Base-by-base conservation (phyloP, 495 filamentous ascomycete species). In the Clavariopsis aquatica region DNA sequence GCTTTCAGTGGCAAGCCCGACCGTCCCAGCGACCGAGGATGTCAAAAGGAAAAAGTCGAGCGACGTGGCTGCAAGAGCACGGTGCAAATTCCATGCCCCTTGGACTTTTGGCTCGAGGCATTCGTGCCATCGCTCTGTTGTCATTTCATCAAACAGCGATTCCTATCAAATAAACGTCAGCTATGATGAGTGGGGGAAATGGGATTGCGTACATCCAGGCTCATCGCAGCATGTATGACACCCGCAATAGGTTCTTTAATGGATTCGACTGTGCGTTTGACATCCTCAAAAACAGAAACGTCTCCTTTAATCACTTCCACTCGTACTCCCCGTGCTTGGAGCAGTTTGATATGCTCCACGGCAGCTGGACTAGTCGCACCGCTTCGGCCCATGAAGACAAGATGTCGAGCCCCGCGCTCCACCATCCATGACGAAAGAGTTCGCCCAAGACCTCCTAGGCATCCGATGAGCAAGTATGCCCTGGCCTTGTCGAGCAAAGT, bases 381-480 rank as follows among this genome's bases (percentile, higher is more conserved):
- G 43, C 41, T 58, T 36, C 67, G 52, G n/a, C 58, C 46, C 7
- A 71, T 9, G 45, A 72, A 52, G 22, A 60, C 49, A n/a, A 71
- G 17, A 27, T 63, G n/a, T 20, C 34, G 31, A 2, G 68, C 68
- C 12, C 69, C 70, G n/a, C 46, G 31, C 15, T 28, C 6, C 13
- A 60, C 36, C 52, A 72, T 57, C 49, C 46, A 62, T 22, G 20
- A 20, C 5, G 52, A 49, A 19, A 69, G 12, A 17, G 69, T 57
- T 0, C 71, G 69, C 0, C 78, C 78, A 0, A 82, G 52, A 23
- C 80, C 79, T 20, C 78, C 78, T 3, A 79, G 66, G 46, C 80
- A 79, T 20, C 80, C 79, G 9, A 76, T 69, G 12, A 83, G 57
- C 1, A 82, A 29, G 63, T 83, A 82, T 0, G 78, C 55, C 6